Conservation (phyloP, 164 flowering plant genomes). For the Magnolia officinalis region DNA sequence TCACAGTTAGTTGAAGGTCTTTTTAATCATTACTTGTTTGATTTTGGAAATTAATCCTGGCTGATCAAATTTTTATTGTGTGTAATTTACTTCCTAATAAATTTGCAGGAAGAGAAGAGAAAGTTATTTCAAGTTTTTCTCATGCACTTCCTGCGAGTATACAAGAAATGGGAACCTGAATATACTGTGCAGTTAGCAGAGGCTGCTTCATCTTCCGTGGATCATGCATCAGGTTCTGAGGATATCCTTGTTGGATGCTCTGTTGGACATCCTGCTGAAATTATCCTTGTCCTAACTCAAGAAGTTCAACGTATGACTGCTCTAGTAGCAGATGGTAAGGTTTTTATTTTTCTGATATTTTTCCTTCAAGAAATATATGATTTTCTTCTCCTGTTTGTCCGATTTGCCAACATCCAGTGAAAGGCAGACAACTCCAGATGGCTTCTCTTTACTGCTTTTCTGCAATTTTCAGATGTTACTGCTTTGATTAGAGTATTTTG, state of each 20-base stretch:
- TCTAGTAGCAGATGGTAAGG: constrained; percentile 68
- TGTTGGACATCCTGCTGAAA: constrained; percentile 86
- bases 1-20: neutral
- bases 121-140: constrained; percentile 64
- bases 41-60: too few species aligned
- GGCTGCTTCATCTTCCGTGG: constrained; percentile 30
- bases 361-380: neutral
- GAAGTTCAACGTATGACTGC: constrained; percentile 54
- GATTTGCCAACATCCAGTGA: neutral
- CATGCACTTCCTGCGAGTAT: constrained; percentile 66
- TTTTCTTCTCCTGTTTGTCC: neutral
- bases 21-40: neutral
- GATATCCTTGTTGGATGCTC: constrained; percentile 68
- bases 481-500: neutral
- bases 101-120: constrained; percentile 62
- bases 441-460: neutral
- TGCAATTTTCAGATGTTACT: neutral
- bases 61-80: neutral
- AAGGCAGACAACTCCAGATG: neutral
- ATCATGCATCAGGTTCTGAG: constrained; percentile 30
- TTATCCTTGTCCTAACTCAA: constrained; percentile 49
- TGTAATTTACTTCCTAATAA: neutral
- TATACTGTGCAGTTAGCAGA: constrained; percentile 39
- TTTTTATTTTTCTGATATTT: neutral
- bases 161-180: constrained; percentile 75